Evolutionary conservation across 1,284 basidiomycete species (phyloP), one percentile per base, ranked within the genome.

Genomic region (Tilletia caries): DNA sequence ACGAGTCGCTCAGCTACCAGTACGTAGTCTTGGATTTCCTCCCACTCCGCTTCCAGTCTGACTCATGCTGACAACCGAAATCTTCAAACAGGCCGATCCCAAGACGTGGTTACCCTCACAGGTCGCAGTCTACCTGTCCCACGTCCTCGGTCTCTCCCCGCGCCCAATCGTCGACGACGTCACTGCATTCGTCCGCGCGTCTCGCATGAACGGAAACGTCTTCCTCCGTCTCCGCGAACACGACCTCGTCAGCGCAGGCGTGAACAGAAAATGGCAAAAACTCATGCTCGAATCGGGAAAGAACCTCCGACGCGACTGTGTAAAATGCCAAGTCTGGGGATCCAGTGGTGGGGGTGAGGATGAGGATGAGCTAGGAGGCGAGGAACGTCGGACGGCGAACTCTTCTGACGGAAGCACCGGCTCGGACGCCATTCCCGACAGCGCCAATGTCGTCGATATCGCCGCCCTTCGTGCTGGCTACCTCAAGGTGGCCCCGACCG

Each of bases 311-410:
- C 64, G 76, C 12, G 79, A 80, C 66, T 74, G 76, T 13, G 69
- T 80, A 1, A 67, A 73, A 10, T 75, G 79, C n/a, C 68, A 76
- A 2, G 75, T 80, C 48, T 80, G 79, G 79, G 74, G 79, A 2
- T 68, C 74, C 44, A 73, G 71, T 4, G 70, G 70, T 5, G 75
- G 70, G 5, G 68, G 71, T 3, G 66, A 72, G 20, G 67, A 70
- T 3, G 60, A 71, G 5, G 73, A 71, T 20, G 23, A 71, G 29
- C 67, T 71, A 32, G 62, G 66, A 0, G 74, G 76, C 12, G 70
- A 74, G 23, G 25, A 15, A 18, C 20, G 20, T 3, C 44, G 46
- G 29, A 58, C 6, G 20, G 6, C 25, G 18, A n/a, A 18, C 20
- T 50, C 46, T 18, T 50, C 46, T 4, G 46, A 50, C 20, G 46